Conservation (phyloP, 208 protist genomes). For the Crithidia brevicula region DNA sequence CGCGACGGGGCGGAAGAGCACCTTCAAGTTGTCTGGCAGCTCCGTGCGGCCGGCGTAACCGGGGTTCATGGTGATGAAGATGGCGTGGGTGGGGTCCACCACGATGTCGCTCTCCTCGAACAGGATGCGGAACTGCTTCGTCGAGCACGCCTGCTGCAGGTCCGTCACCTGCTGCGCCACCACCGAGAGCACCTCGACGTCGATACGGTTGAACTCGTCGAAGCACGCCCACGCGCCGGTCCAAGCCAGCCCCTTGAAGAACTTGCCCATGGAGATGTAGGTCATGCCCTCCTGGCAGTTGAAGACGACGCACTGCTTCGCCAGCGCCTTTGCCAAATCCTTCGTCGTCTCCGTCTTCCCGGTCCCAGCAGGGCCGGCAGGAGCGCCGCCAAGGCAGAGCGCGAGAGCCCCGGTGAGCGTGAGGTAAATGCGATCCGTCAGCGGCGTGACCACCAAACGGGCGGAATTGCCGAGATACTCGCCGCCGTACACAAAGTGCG, state of each 20-base stretch:
- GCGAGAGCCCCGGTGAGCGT: slow-evolving; percentile 95
- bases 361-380: slow-evolving; percentile 96
- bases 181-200: slow-evolving; percentile 97
- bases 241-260: slow-evolving; percentile 98
- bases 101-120: slow-evolving; percentile 95
- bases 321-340: slow-evolving; percentile 97
- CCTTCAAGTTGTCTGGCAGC: slow-evolving; percentile 98
- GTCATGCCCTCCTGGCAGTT: slow-evolving; percentile 98
- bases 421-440: slow-evolving; percentile 97
- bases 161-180: slow-evolving; percentile 97
- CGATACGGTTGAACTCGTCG: slow-evolving; percentile 99
- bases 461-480: slow-evolving; percentile 98
- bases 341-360: slow-evolving; percentile 99
- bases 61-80: slow-evolving; percentile 99
- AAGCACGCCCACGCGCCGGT: slow-evolving; percentile 98
- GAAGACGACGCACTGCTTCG: slow-evolving; percentile 98
- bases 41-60: slow-evolving; percentile 99
- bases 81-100: slow-evolving; percentile 94
- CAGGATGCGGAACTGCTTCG: slow-evolving; percentile 92
- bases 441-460: slow-evolving; percentile 96
- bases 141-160: slow-evolving; percentile 94
- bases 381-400: slow-evolving; percentile 95
- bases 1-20: slow-evolving; percentile 97
- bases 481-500: slow-evolving; percentile 95
- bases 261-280: slow-evolving; percentile 96